A percentile compares a stretch with the other conserved stretches of the same genome.
Conservation (phyloP, 768 basidiomycete genomes). For the Lactarius psammicola region DNA sequence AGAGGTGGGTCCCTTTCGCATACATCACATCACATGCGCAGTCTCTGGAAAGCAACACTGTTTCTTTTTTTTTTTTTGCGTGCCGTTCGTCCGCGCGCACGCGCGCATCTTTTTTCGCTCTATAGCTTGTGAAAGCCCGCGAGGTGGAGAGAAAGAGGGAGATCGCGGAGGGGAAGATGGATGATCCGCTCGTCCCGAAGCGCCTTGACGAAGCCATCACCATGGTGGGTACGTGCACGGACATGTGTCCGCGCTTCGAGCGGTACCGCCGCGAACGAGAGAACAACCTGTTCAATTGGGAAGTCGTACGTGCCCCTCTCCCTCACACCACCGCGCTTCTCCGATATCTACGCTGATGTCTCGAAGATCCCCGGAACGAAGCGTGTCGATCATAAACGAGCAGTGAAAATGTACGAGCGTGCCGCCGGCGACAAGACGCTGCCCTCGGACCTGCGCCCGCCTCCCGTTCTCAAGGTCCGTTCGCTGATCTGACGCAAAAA, state of each 20-base stretch:
- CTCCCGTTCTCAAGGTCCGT: constrained; percentile 69
- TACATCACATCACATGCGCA: background rate
- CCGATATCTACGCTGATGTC: constrained; percentile 37
- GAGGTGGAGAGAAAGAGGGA: constrained; percentile 69
- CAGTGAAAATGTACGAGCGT: constrained; percentile 94
- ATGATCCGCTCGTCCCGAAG: constrained; percentile 76
- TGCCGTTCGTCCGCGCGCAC: constrained; percentile 18
- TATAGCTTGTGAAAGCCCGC: constrained; percentile 68
- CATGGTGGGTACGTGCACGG: constrained; percentile 88
- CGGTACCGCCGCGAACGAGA: constrained; percentile 87
- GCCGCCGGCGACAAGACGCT: constrained; percentile 90
- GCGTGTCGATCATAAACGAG: constrained; percentile 78
- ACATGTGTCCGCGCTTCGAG: constrained; percentile 96
- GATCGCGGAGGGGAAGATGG: constrained; percentile 83
- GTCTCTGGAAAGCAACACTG: constrained; percentile 1
- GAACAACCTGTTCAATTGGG: constrained; percentile 83
- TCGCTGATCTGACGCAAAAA: constrained; percentile 12
- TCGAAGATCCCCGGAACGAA: constrained; percentile 78
- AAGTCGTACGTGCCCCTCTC: constrained; percentile 57
- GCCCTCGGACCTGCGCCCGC: constrained; percentile 90
- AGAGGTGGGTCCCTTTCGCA: constrained; percentile 48
- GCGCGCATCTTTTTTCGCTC: constrained; percentile 13
- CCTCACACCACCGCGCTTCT: constrained; percentile 5
- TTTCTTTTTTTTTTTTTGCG: too few relatives aligned
- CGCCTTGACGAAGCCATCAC: constrained; percentile 86